Conservation (phyloP, 1,284 basidiomycete genomes). For the Cronartium ribicola region DNA sequence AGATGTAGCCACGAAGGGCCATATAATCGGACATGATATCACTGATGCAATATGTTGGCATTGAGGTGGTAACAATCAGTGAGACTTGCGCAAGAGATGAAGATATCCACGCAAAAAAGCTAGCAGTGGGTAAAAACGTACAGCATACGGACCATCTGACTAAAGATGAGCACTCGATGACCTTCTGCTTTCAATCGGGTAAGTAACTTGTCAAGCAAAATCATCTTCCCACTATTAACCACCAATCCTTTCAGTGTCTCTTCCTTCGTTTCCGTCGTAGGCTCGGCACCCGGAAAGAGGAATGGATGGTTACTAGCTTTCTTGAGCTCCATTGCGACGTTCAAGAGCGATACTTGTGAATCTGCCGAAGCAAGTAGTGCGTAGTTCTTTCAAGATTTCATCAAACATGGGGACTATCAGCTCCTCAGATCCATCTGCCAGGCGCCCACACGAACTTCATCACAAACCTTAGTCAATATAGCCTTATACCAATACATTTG, state of each 20-base stretch:
- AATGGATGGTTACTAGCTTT: conserved; percentile 78
- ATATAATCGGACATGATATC: conserved; percentile 99
- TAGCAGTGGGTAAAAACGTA: conserved; percentile 41
- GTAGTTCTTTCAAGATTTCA: conserved; percentile 1
- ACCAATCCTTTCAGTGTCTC: conserved; percentile 60
- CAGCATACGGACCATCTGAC: conserved; percentile 98
- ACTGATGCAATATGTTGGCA: conserved; percentile 28
- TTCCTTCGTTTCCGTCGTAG: conserved; percentile 66
- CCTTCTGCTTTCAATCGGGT: conserved; percentile 54
- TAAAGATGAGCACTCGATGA: conserved; percentile 58
- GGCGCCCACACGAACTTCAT: background rate
- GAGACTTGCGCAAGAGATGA: background rate
- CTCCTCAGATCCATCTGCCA: background rate
- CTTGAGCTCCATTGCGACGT: conserved; percentile 52
- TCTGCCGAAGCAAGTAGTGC: conserved; percentile 27
- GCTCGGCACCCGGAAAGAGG: conserved; percentile 93
- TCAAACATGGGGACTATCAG: background rate
- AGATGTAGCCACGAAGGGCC: conserved; percentile 76
- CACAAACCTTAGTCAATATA: conserved; percentile 80
- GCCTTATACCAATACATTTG: conserved; percentile 99
- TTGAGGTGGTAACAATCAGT: background rate
- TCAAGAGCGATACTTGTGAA: conserved; percentile 45
- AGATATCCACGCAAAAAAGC: background rate
- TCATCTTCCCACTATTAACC: conserved; percentile 56
- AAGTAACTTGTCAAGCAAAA: conserved; percentile 55